phyloP scores from a whole-genome alignment of 2,329 filamentous ascomycete species.

The Daldinia sp. region DNA sequence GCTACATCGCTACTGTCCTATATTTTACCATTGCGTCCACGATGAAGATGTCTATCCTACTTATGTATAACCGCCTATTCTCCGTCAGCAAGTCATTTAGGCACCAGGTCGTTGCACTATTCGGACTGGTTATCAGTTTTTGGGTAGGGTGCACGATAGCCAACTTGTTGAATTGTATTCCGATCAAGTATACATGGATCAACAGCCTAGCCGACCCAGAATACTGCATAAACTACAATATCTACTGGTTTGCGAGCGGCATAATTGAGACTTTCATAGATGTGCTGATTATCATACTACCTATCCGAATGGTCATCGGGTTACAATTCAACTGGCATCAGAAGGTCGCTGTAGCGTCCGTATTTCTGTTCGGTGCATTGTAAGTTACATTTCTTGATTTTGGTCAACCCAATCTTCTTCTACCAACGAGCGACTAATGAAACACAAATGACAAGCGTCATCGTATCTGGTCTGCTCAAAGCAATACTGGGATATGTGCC shows the following conservation, averaged over 20 bases:
- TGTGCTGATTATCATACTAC: constrained; percentile 37
- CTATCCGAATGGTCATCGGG: constrained; percentile 31
- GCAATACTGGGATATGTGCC: constrained; percentile 19
- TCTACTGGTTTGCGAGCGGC: constrained; percentile 38
- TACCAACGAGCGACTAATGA: no score
- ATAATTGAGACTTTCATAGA: constrained; percentile 37
- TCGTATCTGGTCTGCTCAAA: constrained; percentile 32
- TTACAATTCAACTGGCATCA: constrained; percentile 20
- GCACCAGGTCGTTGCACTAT: constrained; percentile 36
- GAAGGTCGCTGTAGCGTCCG: constrained; percentile 27
- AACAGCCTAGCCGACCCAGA: constrained; percentile 31
- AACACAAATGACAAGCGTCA: constrained; percentile 2
- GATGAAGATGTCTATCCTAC: constrained; percentile 47
- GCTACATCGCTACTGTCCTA: constrained; percentile 42
- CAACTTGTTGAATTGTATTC: constrained; percentile 44
- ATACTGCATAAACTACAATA: constrained; percentile 44
- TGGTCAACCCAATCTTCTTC: no score
- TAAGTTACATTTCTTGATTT: neutral
- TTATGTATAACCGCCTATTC: constrained; percentile 42
- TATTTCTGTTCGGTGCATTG: constrained; percentile 39
- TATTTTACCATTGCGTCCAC: constrained; percentile 47
- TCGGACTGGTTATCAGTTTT: constrained; percentile 39
- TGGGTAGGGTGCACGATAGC: constrained; percentile 45
- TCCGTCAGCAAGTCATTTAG: constrained; percentile 43
- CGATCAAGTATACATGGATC: constrained; percentile 37